Evolutionary conservation across 2,329 filamentous ascomycete genomes (phyloP).

Genomic region (Sodiomyces alkalinus): DNA sequence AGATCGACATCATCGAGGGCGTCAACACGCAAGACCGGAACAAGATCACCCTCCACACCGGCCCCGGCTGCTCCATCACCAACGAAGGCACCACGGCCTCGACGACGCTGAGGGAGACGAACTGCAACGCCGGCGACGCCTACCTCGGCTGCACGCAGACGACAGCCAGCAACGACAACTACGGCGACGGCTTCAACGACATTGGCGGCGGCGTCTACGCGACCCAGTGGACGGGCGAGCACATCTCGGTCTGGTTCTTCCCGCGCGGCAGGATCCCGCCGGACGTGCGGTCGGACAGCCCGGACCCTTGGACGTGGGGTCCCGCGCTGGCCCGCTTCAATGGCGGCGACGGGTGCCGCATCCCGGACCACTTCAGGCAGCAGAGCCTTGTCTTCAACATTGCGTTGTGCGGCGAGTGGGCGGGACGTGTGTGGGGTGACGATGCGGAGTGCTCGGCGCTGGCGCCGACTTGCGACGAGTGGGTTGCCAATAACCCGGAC

Average conservation of each 20-base stretch:
- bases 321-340: slow-evolving; percentile 52
- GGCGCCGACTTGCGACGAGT: slow-evolving; percentile 53
- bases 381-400: slow-evolving; percentile 71
- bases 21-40: slow-evolving; percentile 48
- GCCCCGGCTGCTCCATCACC: slow-evolving; percentile 39
- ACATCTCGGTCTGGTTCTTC: slow-evolving; percentile 76
- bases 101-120: slow-evolving; percentile 25
- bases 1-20: slow-evolving; percentile 72
- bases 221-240: slow-evolving; percentile 57
- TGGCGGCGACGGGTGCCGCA: slow-evolving; percentile 52
- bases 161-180: slow-evolving; percentile 36
- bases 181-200: slow-evolving; percentile 57
- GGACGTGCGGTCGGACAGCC: slow-evolving; percentile 43
- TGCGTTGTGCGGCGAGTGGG: slow-evolving; percentile 82
- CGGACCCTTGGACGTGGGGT: slow-evolving; percentile 56
- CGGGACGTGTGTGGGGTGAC: slow-evolving; percentile 50
- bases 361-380: slow-evolving; percentile 51
- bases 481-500: slow-evolving; percentile 53
- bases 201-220: slow-evolving; percentile 56
- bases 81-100: slow-evolving; percentile 30
- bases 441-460: slow-evolving; percentile 42
- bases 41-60: slow-evolving; percentile 54
- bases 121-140: slow-evolving; percentile 42
- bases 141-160: slow-evolving; percentile 45
- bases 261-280: slow-evolving; percentile 46